phyloP scores from a whole-genome alignment of 768 basidiomycete genomes.

The Hydnomerulius pinastri region DNA sequence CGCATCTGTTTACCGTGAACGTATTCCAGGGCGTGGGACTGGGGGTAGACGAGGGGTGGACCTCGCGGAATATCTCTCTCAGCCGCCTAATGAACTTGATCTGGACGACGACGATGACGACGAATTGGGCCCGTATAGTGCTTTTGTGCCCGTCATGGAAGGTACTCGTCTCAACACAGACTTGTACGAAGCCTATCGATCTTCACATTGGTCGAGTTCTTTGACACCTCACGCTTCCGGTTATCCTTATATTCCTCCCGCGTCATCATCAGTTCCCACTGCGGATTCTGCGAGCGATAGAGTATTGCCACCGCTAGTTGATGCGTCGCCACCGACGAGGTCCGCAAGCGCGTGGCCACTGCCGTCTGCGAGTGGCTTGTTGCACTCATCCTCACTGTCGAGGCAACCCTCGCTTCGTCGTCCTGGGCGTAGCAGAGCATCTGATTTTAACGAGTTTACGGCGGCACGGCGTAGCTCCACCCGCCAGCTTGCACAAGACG shows the following conservation, averaged over 20 bases:
- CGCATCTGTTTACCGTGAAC: constrained; percentile 55
- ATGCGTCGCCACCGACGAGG: constrained; percentile 24
- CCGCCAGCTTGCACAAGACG: constrained; percentile 33
- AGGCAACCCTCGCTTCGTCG: constrained; percentile 68
- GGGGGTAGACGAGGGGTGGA: constrained; percentile 35
- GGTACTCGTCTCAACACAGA: constrained; percentile 60
- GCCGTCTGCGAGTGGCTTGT: constrained; percentile 23
- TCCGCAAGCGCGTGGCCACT: constrained; percentile 20
- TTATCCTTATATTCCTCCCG: constrained; percentile 27
- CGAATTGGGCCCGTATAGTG: constrained; percentile 48
- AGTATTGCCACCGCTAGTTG: constrained; percentile 30
- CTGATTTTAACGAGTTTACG: constrained; percentile 76
- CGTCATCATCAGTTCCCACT: constrained; percentile 27
- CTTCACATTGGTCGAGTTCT: constrained; percentile 36
- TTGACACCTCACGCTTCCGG: constrained; percentile 24
- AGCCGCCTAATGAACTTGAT: constrained; percentile 57
- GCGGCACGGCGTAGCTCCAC: constrained; percentile 58
- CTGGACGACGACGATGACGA: constrained; percentile 73
- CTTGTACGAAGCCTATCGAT: constrained; percentile 63
- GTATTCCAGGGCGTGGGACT: constrained; percentile 38
- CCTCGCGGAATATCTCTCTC: constrained; percentile 53
- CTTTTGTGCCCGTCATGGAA: constrained; percentile 41
- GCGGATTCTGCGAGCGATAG: constrained; percentile 25
- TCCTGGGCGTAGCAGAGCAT: constrained; percentile 50
- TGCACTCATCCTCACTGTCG: constrained; percentile 39